Evolutionary conservation across 2,329 filamentous ascomycete genomes (phyloP).

Genomic region (Westerdykella ornata): DNA sequence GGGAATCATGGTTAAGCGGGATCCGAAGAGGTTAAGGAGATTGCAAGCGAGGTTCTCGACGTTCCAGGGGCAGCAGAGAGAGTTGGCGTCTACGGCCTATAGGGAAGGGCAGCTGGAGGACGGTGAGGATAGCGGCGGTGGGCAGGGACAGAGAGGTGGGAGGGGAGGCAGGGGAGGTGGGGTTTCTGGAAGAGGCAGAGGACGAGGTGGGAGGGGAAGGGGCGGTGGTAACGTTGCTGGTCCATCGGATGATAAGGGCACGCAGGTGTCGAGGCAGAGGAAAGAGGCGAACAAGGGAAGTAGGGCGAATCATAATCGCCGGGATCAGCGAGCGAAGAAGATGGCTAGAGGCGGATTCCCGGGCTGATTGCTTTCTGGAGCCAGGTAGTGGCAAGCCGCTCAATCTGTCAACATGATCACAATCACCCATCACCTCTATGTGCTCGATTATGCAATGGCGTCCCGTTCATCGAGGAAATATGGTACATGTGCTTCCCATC

Average conservation of each 20-base stretch:
- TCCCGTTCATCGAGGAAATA: too few relatives aligned
- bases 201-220: conserved; percentile 30
- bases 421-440: too few relatives aligned
- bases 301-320: conserved; percentile 77
- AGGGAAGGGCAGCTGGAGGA: conserved; percentile 47
- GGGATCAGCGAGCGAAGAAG: conserved; percentile 60
- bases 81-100: conserved; percentile 59
- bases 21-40: conserved; percentile 59
- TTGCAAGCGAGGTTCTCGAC: conserved; percentile 64
- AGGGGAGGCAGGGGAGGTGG: conserved; percentile 40
- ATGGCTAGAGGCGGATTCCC: conserved; percentile 53
- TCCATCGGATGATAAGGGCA: conserved; percentile 61
- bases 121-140: conserved; percentile 46
- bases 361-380: conserved; percentile 12
- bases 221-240: conserved; percentile 53
- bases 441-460: too few relatives aligned
- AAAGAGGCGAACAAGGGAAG: conserved; percentile 81
- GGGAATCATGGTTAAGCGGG: conserved; percentile 75
- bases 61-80: conserved; percentile 60
- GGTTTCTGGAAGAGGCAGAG: conserved; percentile 27
- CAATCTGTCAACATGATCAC: too few relatives aligned
- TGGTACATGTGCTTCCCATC: too few relatives aligned
- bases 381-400: too few relatives aligned
- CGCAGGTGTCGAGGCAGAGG: conserved; percentile 60
- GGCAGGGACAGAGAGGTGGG: conserved; percentile 44